A percentile compares a stretch with the other conserved stretches of the same genome.
These are phyloP conservation scores for Infundibulicybe gibba DNA, from an alignment of 768 basidiomycete species.

Conservation along the genomic window DNA sequence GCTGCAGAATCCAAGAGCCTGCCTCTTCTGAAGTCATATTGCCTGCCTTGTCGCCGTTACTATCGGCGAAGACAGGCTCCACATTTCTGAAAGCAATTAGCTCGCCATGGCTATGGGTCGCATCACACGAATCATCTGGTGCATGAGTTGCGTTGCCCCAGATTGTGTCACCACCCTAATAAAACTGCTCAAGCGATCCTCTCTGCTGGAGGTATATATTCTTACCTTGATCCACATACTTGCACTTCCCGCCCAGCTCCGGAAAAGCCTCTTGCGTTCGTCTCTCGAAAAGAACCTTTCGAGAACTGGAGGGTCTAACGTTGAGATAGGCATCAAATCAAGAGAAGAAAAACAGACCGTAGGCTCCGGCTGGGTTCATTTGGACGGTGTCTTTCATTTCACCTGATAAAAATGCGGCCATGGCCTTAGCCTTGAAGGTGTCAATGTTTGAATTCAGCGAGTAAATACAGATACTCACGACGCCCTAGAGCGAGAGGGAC, in stretches of 20 bases:
- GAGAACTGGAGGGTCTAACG: constrained; percentile 52
- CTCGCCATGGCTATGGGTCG: constrained; percentile 68
- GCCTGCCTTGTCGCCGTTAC: constrained; percentile 13
- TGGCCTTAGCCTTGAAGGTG: constrained; percentile 72
- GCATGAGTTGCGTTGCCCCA: constrained; percentile 80
- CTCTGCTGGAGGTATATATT: background rate
- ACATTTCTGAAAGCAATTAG: constrained; percentile 73
- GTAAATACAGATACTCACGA: constrained; percentile 41
- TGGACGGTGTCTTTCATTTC: constrained; percentile 95
- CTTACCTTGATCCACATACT: constrained; percentile 90
- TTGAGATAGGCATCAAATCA: background rate
- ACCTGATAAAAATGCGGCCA: constrained; percentile 92
- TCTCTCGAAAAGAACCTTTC: constrained; percentile 88
- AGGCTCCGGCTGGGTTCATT: constrained; percentile 76
- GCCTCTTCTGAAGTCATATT: constrained; percentile 84
- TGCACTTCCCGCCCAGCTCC: constrained; percentile 93
- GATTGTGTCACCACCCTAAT: constrained; percentile 78
- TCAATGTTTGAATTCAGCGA: background rate
- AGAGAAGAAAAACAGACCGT: constrained; percentile 40
- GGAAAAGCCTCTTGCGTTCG: constrained; percentile 86
- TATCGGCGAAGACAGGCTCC: constrained; percentile 13
- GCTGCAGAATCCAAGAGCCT: constrained; percentile 74
- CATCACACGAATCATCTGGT: constrained; percentile 67
- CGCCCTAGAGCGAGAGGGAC: constrained; percentile 45
- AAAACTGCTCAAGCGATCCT: background rate